These are phyloP conservation scores for Nepenthes mirabilis DNA, from an alignment of 148 eudicot species.

Conservation along the genomic window DNA sequence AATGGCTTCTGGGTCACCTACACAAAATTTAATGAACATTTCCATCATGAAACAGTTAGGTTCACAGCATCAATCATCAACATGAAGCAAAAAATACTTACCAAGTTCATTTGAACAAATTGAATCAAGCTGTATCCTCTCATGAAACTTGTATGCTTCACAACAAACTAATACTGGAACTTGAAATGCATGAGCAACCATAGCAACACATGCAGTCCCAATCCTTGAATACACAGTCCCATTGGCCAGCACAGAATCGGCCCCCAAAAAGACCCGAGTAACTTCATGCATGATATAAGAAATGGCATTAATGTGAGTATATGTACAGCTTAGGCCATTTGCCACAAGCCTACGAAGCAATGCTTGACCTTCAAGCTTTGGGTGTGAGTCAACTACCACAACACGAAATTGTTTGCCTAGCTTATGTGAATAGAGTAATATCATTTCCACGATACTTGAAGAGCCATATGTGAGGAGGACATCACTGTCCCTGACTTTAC, in stretches of 20 bases:
- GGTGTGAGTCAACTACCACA: conserved; percentile 86
- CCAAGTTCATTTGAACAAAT: conserved; percentile 89
- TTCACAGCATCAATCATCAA: not conserved
- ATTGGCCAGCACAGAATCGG: conserved; percentile 78
- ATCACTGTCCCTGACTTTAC: conserved; percentile 69
- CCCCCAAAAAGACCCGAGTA: conserved; percentile 66
- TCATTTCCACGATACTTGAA: conserved; percentile 70
- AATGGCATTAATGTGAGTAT: conserved; percentile 82
- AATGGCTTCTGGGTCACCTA: conserved; percentile 75
- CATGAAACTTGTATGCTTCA: conserved; percentile 94
- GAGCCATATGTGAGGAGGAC: conserved; percentile 77
- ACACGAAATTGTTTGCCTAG: conserved; percentile 73
- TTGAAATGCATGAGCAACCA: conserved; percentile 84
- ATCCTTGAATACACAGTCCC: conserved; percentile 82
- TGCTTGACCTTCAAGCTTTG: conserved; percentile 74
- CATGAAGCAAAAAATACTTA: conserved; percentile 18
- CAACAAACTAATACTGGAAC: conserved; percentile 87
- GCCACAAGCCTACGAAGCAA: conserved; percentile 59
- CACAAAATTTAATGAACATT: conserved; percentile 6
- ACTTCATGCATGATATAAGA: conserved; percentile 94
- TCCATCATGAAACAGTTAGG: not conserved
- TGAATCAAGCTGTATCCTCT: conserved; percentile 91
- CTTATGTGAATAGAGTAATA: conserved; percentile 57
- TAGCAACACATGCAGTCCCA: conserved; percentile 90
- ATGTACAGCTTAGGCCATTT: conserved; percentile 76